Evolutionary conservation across 75 land plant species (phyloP).

Genomic region (Isoetes taiwanensis): DNA sequence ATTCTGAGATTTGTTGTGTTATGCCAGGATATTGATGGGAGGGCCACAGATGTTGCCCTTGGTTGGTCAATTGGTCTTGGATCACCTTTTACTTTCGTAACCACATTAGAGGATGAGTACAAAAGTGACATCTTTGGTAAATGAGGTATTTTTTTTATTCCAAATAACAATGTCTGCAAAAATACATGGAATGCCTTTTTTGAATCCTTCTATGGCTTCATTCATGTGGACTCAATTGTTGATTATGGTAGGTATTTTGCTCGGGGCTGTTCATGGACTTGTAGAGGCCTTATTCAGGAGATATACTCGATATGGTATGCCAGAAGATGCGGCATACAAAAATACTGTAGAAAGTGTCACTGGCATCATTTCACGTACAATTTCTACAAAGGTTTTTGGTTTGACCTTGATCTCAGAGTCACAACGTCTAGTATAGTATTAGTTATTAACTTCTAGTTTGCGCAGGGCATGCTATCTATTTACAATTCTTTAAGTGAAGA

Average conservation of each 20-base stretch:
- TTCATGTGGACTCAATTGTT: background rate
- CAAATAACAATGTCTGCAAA: too few species aligned
- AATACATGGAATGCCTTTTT: background rate
- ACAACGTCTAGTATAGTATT: too few species aligned
- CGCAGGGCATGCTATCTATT: conserved; percentile 83
- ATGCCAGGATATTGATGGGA: conserved; percentile 77
- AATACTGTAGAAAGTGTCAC: conserved; percentile 93
- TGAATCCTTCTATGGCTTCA: background rate
- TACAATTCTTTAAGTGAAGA: conserved; percentile 64
- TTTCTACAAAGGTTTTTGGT: conserved; percentile 84
- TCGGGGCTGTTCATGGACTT: conserved; percentile 96
- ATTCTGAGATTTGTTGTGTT: too few species aligned
- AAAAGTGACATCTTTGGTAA: conserved; percentile 93
- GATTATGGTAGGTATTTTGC: conserved; percentile 55
- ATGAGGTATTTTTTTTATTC: too few species aligned
- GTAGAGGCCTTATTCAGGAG: conserved; percentile 91
- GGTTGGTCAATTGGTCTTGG: conserved; percentile 91
- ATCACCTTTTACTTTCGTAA: conserved; percentile 87
- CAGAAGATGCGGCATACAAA: conserved; percentile 85
- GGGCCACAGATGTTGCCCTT: conserved; percentile 87
- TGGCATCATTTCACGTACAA: conserved; percentile 77
- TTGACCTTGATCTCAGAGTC: too few species aligned
- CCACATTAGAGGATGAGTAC: conserved; percentile 86
- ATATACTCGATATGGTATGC: conserved; percentile 88
- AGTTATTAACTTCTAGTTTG: background rate